A percentile compares a stretch with the other conserved stretches of the same genome.
phyloP scores from a whole-genome alignment of 1,284 basidiomycete genomes.

The Rhizoctonia solani region DNA sequence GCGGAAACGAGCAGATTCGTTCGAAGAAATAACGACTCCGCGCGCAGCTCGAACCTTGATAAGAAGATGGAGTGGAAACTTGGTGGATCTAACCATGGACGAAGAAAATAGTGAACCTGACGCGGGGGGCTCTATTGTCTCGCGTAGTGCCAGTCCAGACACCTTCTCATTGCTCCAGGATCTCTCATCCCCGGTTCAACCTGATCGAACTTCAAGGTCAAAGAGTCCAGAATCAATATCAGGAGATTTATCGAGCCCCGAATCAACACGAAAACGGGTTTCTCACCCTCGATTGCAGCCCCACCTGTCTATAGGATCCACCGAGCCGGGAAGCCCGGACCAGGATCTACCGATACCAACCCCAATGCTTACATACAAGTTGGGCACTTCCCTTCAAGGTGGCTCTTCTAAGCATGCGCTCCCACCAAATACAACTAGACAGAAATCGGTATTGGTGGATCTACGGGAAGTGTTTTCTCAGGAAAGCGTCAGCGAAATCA shows the following conservation, averaged over 20 bases:
- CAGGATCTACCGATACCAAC: slow-evolving; percentile 1
- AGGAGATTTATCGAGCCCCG: slow-evolving; percentile 21
- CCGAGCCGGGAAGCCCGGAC: neutral
- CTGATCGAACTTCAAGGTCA: slow-evolving; percentile 12
- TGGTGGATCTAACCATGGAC: slow-evolving; percentile 28
- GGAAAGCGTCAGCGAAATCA: slow-evolving; percentile 25
- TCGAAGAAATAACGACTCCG: slow-evolving; percentile 43
- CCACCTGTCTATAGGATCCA: neutral
- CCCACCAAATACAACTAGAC: neutral
- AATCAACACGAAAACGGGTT: slow-evolving; percentile 13
- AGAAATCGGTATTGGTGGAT: slow-evolving; percentile 11
- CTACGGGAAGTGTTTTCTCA: slow-evolving; percentile 15
- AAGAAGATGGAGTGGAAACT: slow-evolving; percentile 35
- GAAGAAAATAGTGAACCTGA: neutral
- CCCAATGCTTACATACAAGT: slow-evolving; percentile 13
- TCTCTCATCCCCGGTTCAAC: slow-evolving; percentile 27
- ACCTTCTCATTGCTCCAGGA: slow-evolving; percentile 34
- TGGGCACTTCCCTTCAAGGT: neutral
- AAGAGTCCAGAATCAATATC: slow-evolving; percentile 20
- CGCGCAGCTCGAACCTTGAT: slow-evolving; percentile 39
- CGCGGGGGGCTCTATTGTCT: slow-evolving; percentile 3
- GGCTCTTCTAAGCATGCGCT: neutral
- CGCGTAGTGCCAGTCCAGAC: slow-evolving; percentile 29
- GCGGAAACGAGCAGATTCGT: slow-evolving; percentile 46
- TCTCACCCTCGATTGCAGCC: slow-evolving; percentile 2